Evolutionary conservation across 2,329 filamentous ascomycete genomes (phyloP), one percentile per base, ranked within the genome.

Genomic region (Colletotrichum euphorbiae): DNA sequence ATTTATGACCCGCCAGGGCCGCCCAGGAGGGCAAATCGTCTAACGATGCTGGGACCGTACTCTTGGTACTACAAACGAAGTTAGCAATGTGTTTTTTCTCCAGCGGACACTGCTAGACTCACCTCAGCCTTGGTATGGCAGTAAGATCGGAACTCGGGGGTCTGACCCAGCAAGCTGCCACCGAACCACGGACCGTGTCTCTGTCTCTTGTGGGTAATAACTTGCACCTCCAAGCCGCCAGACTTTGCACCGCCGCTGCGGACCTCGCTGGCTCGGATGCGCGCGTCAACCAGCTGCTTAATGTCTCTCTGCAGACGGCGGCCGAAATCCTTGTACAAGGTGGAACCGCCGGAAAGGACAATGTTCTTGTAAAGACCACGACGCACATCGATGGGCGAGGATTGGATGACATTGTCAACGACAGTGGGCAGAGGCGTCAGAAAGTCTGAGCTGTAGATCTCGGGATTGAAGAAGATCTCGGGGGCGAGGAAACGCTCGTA

Each of bases 361-460:
- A 99, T 99, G 83, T 99, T 99, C 89, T 99, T 99, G 89, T 99
- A 99, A 42, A 99, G 87, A 46, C 96, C 96, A 82, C 96, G 90
- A 76, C 96, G 92, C 51, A 99, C 97, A 77, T 99, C 96, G 75
- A 99, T 99, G 46, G 96, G 96, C 38, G 95, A 97, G 64, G 94
- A 95, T 81, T 99, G 96, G 75, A 99, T 99, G 71, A 98, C 96
- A 64, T 91, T 92, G 77, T 99, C 96, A 70, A 99, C 97, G 57
- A 99, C 96, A 57, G 89, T 92, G 24, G 96, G 96, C 8, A 99
- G 88, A 13, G 96, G 96, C 12, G 96, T 99, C 72, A 99, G 84
- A 85, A 99, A 99, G 79, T 99, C 96, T 73, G 95, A 98, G 70
- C 93, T 97, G 87, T 98, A 98, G 76, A 99, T 99, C 83, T 99